Percentiles rank a stretch among this genome's conserved stretches.
phyloP scores from a whole-genome alignment of 768 basidiomycete species.

The Lactarius psammicola region DNA sequence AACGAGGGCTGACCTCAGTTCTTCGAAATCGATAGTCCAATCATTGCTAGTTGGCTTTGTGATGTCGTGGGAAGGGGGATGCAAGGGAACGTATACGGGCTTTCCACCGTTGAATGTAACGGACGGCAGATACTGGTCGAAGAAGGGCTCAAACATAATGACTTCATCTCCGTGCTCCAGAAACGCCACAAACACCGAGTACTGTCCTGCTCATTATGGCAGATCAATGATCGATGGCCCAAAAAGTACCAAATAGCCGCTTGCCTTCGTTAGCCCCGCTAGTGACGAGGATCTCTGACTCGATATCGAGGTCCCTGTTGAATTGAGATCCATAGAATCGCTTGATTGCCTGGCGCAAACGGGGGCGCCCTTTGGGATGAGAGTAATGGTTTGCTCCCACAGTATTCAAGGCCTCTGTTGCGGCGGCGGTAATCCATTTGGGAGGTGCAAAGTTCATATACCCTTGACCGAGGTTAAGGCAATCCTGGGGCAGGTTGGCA shows the following conservation, averaged over 20 bases:
- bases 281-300: conserved; percentile 88
- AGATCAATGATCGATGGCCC: conserved; percentile 8
- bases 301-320: conserved; percentile 70
- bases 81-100: conserved; percentile 92
- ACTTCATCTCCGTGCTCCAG: conserved; percentile 93
- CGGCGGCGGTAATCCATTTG: conserved; percentile 72
- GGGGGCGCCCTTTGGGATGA: conserved; percentile 84
- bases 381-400: conserved; percentile 83
- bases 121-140: conserved; percentile 92
- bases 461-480: conserved; percentile 88
- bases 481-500: conserved; percentile 83
- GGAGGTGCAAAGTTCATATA: conserved; percentile 95
- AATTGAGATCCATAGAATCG: conserved; percentile 69
- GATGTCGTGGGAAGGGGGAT: conserved; percentile 62
- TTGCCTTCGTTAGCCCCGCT: conserved; percentile 96
- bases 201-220: conserved; percentile 62
- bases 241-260: conserved; percentile 15
- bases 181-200: conserved; percentile 90
- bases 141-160: conserved; percentile 98
- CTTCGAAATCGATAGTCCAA: conserved; percentile 89
- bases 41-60: conserved; percentile 61
- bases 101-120: conserved; percentile 92
- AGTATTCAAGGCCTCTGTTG: conserved; percentile 59
- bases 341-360: conserved; percentile 86
- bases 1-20: conserved; percentile 61